Evolutionary conservation across 2,329 filamentous ascomycete genomes (phyloP), one percentile per base, ranked within the genome.

Genomic region (Colletotrichum noveboracense): DNA sequence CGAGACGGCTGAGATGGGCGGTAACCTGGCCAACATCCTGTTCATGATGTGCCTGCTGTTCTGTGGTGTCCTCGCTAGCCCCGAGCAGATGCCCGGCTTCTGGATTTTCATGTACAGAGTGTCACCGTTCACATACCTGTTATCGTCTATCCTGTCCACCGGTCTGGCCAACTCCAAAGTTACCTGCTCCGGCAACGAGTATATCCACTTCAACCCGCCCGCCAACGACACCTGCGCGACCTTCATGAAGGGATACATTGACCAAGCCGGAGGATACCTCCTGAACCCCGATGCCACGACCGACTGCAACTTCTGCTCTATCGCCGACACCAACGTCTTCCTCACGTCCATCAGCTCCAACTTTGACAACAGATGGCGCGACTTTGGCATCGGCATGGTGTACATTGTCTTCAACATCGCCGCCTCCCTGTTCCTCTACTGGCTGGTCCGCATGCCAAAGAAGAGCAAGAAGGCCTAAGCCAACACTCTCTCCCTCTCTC

Each of bases 41-140:
- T 85, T 94, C 75, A 88, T 86, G 43, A 85, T 94, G 58, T 77
- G 70, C 13, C 68, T 79, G 52, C 87, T 92, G 74, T 94, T 94
- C 86, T 92, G 90, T 81, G 79, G 91, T 84, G 91, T 95, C 52
- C 87, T 94, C 66, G 91, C 91, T 2, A 83, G 87, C 2, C 91
- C 91, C 0, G 80, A 80, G 0, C 84, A 86, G 1, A 88, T 95
- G 9, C 93, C 93, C 0, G 86, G 89, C 4, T 94, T 94, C 86
- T 95, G 93, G 93, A 91, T 89, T 70, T 93, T 93, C 85, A 93
- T 94, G 91, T 94, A 94, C 82, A 88, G 91, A 38, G 84, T 92
- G 62, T 93, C 91, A 0, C 93, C 93, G 1, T 91, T 94, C 78
- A 94, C 92, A 0, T 95, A 95, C 81, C 85, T 94, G 18, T 87